Conservation (phyloP, 306 rosid genomes). For the Pterocarpus macrocarpus region DNA sequence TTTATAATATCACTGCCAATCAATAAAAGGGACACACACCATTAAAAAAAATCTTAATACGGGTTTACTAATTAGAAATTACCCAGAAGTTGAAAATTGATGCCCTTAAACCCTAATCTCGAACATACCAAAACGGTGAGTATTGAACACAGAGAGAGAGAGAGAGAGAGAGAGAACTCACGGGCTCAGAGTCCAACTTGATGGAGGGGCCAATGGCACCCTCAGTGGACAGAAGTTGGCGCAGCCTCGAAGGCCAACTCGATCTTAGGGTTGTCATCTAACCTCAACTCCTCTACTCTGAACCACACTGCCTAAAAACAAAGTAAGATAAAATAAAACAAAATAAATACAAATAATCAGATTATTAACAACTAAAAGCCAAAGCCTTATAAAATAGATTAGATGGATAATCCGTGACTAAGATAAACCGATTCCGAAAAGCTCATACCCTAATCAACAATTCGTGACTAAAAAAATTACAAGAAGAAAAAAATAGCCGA, state of each 20-base stretch:
- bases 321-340: not conserved
- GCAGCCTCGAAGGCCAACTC: slow-evolving; percentile 95
- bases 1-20: too few relatives aligned
- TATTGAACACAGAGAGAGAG: not conserved
- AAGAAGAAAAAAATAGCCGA: slow-evolving; percentile 34
- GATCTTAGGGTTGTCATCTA: slow-evolving; percentile 90
- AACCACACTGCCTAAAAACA: slow-evolving; percentile 58
- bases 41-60: slow-evolving; percentile 30
- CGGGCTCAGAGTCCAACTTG: slow-evolving; percentile 90
- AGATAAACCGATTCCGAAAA: slow-evolving; percentile 35
- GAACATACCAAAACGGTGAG: slow-evolving; percentile 15
- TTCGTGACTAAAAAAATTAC: not conserved
- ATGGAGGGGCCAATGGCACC: slow-evolving; percentile 86
- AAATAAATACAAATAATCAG: not conserved
- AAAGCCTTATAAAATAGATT: not conserved
- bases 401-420: slow-evolving; percentile 39
- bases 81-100: slow-evolving; percentile 21
- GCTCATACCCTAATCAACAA: slow-evolving; percentile 21
- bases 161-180: slow-evolving; percentile 50
- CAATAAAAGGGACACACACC: not conserved
- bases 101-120: slow-evolving; percentile 37
- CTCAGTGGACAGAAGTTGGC: slow-evolving; percentile 88
- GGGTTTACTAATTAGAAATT: not conserved
- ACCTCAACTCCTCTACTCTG: slow-evolving; percentile 73
- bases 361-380: slow-evolving; percentile 30